These are phyloP conservation scores for Chlorokybus atmophyticus DNA, from an alignment of 139 green algal species.

Conservation along the genomic window DNA sequence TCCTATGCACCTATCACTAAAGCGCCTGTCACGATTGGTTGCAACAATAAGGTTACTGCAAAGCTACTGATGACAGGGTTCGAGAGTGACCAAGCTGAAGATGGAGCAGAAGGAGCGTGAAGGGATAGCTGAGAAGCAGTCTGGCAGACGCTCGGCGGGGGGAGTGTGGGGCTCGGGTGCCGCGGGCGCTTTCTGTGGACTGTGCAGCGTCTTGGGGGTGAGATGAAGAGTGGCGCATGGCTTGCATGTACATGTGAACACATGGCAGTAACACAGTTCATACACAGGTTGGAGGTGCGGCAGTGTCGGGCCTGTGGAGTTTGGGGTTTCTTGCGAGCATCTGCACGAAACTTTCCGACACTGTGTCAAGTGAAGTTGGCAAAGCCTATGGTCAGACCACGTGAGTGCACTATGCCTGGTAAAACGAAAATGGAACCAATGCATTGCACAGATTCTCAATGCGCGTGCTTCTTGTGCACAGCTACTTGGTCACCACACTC, in stretches of 20 bases:
- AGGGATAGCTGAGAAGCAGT: slow-evolving; percentile 82
- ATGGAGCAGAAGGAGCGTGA: slow-evolving; percentile 71
- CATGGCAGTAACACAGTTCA: too few species aligned
- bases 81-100: slow-evolving; percentile 80
- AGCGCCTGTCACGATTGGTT: neutral
- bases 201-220: slow-evolving; percentile 51
- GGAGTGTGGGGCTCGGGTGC: slow-evolving; percentile 81
- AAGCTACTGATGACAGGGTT: slow-evolving; percentile 28
- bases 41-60: neutral
- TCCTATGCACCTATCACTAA: neutral
- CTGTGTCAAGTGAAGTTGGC: slow-evolving; percentile 81
- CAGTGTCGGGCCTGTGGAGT: slow-evolving; percentile 23
- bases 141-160: slow-evolving; percentile 51
- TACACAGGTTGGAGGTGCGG: too few species aligned
- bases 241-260: neutral
- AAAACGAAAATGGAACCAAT: too few species aligned
- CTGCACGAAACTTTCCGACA: slow-evolving; percentile 82
- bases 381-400: slow-evolving; percentile 91
- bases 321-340: slow-evolving; percentile 75
- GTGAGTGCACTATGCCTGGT: slow-evolving; percentile 49
- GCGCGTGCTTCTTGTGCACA: slow-evolving; percentile 14
- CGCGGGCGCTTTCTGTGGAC: slow-evolving; percentile 44
- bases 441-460: neutral
- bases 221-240: neutral
- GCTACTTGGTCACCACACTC: slow-evolving; percentile 32